phyloP scores from a whole-genome alignment of 441 rosid genomes.

The Corymbia citriodora region DNA sequence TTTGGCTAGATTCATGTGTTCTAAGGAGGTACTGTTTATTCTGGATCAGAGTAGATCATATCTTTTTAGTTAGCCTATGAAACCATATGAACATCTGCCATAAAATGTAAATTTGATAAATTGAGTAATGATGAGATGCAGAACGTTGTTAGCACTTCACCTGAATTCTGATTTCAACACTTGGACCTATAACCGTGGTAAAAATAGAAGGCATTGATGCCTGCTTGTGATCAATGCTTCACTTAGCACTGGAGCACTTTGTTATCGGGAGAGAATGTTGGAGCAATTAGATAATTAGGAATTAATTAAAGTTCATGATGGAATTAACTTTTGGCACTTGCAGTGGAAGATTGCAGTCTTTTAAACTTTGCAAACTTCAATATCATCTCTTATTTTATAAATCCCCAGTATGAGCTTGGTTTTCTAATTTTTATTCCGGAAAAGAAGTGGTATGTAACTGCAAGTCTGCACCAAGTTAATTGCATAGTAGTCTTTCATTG shows the following conservation, averaged over 20 bases:
- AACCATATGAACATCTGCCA: not conserved
- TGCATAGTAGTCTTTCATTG: not conserved
- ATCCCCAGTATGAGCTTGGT: not conserved
- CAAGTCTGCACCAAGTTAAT: not conserved
- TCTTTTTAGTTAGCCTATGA: not conserved
- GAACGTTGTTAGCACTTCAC: not conserved
- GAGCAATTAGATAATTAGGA: not conserved
- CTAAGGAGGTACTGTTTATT: not conserved
- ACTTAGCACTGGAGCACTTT: not conserved
- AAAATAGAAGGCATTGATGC: not conserved
- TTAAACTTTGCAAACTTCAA: not conserved
- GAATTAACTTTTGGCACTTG: not conserved
- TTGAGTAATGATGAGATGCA: not conserved
- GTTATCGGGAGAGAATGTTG: not conserved
- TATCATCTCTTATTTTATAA: not conserved
- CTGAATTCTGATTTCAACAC: not conserved
- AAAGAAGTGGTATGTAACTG: not conserved
- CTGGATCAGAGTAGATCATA: not conserved
- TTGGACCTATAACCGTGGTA: not conserved
- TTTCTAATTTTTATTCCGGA: not conserved
- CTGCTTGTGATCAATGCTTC: not conserved
- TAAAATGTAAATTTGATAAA: not conserved
- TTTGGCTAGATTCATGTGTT: not conserved
- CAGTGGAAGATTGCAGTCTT: not conserved
- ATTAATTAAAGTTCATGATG: not conserved